A percentile compares a stretch with the other conserved stretches of the same genome.
phyloP scores from a whole-genome alignment of 2,329 filamentous ascomycete species.

The Colletotrichum musae region DNA sequence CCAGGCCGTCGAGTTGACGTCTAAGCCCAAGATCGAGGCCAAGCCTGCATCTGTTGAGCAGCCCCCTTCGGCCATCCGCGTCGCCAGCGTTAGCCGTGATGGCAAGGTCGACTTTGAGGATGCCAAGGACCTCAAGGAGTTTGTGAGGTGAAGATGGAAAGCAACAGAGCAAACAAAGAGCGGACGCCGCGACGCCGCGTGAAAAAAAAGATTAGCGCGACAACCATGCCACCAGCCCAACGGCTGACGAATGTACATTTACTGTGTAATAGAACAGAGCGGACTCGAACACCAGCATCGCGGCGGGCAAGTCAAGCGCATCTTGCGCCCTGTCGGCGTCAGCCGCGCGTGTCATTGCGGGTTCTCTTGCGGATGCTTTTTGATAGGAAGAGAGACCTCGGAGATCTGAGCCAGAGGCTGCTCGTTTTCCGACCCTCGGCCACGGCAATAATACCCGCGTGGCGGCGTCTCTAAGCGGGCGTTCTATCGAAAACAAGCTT shows the following conservation, averaged over 20 bases:
- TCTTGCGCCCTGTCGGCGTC: background rate
- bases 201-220: background rate
- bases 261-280: constrained; percentile 40
- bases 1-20: constrained; percentile 67
- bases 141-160: constrained; percentile 56
- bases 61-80: constrained; percentile 63
- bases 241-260: constrained; percentile 34
- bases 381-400: background rate
- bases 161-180: background rate
- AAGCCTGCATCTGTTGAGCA: constrained; percentile 50
- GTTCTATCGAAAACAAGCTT: constrained; percentile 14
- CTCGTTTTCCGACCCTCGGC: constrained; percentile 1
- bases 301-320: background rate
- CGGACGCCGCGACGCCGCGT: background rate
- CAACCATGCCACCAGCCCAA: constrained; percentile 15
- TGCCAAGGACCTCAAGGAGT: constrained; percentile 70
- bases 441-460: background rate
- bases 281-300: background rate
- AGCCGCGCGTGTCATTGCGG: background rate
- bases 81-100: constrained; percentile 70
- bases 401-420: background rate
- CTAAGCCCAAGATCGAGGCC: constrained; percentile 53
- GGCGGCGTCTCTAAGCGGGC: no score
- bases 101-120: constrained; percentile 79
- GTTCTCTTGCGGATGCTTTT: background rate